These are phyloP conservation scores for Trichoderma sp. DNA, from an alignment of 2,329 filamentous ascomycete species.

Conservation along the genomic window DNA sequence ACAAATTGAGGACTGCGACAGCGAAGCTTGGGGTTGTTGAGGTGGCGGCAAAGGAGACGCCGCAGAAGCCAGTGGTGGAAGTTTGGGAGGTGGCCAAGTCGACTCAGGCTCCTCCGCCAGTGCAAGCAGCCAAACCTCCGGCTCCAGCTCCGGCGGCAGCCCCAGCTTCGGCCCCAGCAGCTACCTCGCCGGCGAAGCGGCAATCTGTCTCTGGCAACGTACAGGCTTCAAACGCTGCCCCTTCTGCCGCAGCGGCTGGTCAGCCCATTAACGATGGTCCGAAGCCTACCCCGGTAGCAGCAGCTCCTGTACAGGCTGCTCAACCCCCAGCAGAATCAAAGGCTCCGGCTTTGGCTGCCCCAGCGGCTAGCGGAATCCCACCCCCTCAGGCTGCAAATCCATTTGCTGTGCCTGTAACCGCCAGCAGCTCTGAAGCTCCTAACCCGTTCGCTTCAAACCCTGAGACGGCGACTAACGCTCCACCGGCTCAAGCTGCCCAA, in stretches of 20 bases:
- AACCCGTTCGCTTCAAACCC: slow-evolving; percentile 39
- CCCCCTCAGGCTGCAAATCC: slow-evolving; percentile 39
- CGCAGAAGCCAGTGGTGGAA: slow-evolving; percentile 78
- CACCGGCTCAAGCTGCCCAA: slow-evolving; percentile 29
- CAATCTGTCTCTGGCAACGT: slow-evolving; percentile 32
- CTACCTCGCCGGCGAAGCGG: slow-evolving; percentile 35
- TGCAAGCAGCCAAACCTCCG: slow-evolving; percentile 28
- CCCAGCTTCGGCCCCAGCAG: slow-evolving; percentile 27
- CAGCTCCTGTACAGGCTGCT: slow-evolving; percentile 25
- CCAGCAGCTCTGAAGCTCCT: slow-evolving; percentile 29
- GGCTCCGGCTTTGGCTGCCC: background rate
- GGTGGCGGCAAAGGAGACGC: slow-evolving; percentile 82
- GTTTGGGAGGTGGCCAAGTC: slow-evolving; percentile 82
- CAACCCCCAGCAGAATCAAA: background rate
- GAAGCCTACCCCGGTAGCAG: slow-evolving; percentile 30
- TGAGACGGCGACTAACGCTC: slow-evolving; percentile 30
- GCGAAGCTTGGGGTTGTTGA: slow-evolving; percentile 80
- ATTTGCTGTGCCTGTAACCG: slow-evolving; percentile 37
- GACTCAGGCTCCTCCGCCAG: slow-evolving; percentile 39
- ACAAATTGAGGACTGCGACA: slow-evolving; percentile 63
- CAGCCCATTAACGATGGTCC: slow-evolving; percentile 2
- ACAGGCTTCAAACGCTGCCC: slow-evolving; percentile 10
- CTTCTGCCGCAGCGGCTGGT: slow-evolving; percentile 17
- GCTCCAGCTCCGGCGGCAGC: slow-evolving; percentile 24
- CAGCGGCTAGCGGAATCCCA: slow-evolving; percentile 33